A percentile compares a stretch with the other conserved stretches of the same genome.
Evolutionary conservation across 225 moss, liverwort and hornwort genomes (phyloP).

Genomic region (Physcomitrium patens): DNA sequence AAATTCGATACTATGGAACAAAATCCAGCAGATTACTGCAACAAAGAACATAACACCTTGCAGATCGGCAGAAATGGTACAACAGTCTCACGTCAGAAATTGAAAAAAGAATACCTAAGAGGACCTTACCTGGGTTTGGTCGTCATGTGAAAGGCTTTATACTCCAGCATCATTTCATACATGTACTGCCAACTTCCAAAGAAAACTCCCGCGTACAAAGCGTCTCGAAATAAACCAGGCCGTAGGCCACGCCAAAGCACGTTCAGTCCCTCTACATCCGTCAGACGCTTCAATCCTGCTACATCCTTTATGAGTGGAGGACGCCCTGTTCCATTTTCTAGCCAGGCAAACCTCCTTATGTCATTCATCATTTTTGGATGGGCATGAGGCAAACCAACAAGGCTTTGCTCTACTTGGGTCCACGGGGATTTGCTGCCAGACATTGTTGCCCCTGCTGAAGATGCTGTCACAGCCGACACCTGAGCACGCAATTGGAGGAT

Average conservation of each 20-base stretch:
- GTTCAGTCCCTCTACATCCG: conserved; percentile 68
- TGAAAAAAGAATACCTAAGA: not conserved
- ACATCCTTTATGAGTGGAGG: conserved; percentile 82
- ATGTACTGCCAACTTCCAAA: conserved; percentile 88
- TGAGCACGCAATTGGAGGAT: conserved; percentile 82
- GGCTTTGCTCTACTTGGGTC: conserved; percentile 58
- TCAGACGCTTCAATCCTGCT: conserved; percentile 57
- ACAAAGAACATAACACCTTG: not conserved
- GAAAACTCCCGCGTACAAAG: conserved; percentile 76
- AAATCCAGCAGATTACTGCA: not conserved
- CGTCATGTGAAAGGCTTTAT: conserved; percentile 75
- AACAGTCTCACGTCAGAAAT: not conserved
- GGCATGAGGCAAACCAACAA: conserved; percentile 56
- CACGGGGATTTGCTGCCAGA: conserved; percentile 47
- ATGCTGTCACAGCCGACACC: conserved; percentile 61
- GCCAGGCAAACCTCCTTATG: conserved; percentile 65
- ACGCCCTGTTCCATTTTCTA: conserved; percentile 83
- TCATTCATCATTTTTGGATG: conserved; percentile 45
- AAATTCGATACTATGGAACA: not conserved
- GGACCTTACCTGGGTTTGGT: conserved; percentile 69
- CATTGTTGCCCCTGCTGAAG: conserved; percentile 33
- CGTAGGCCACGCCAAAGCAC: conserved; percentile 82
- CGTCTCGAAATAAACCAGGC: conserved; percentile 83
- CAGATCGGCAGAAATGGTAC: conserved; percentile 5
- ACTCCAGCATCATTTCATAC: conserved; percentile 75